Percentiles rank a stretch among this genome's conserved stretches.
Conservation (phyloP, 129 eudicot species). For the Flaveria brownii region DNA sequence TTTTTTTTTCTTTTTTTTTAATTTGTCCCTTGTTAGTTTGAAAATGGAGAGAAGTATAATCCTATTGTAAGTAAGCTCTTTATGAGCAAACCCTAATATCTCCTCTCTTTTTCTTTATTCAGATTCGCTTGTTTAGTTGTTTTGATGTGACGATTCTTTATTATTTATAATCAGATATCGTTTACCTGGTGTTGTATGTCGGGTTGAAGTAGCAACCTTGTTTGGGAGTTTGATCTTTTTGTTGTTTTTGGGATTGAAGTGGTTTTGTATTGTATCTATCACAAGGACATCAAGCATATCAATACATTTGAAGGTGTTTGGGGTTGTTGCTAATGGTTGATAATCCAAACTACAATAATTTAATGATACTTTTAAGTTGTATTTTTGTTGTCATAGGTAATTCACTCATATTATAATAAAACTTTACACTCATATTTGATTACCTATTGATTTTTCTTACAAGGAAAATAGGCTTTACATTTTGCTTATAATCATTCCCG, state of each 20-base stretch:
- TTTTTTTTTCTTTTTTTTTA: background rate
- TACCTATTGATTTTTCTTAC: too few species aligned
- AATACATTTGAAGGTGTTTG: background rate
- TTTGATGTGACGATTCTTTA: slow-evolving; percentile 33
- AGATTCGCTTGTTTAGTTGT: slow-evolving; percentile 28
- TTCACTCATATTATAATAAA: too few species aligned
- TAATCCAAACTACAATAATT: too few species aligned
- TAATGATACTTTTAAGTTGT: too few species aligned
- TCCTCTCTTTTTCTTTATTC: background rate
- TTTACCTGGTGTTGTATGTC: slow-evolving; percentile 18
- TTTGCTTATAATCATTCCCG: too few species aligned
- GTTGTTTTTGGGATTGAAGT: background rate
- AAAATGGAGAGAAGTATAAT: slow-evolving; percentile 32
- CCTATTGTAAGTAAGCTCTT: slow-evolving; percentile 42
- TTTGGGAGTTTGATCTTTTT: background rate
- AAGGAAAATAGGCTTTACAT: too few species aligned
- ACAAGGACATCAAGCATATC: background rate
- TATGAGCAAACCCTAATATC: slow-evolving; percentile 21
- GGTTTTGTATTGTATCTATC: background rate
- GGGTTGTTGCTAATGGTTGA: too few species aligned
- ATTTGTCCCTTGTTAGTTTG: slow-evolving; percentile 10
- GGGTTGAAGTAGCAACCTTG: background rate
- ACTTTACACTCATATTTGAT: too few species aligned
- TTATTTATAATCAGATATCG: slow-evolving; percentile 30
- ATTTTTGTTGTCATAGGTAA: too few species aligned